Conservation (phyloP, 805 yeast species). For the Groenewaldozyma salmanticensis region DNA sequence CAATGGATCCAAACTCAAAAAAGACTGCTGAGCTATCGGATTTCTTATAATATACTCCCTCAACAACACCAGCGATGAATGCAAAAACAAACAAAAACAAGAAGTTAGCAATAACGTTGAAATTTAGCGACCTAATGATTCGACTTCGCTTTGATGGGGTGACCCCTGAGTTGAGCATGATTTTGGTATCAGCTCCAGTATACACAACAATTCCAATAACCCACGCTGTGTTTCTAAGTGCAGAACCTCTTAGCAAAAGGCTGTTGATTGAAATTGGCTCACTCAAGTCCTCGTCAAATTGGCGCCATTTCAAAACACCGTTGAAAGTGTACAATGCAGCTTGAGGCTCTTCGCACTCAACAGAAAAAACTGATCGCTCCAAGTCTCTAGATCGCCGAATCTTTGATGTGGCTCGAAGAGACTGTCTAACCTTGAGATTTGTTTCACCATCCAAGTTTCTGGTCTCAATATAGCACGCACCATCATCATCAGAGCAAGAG, state of each 20-base stretch:
- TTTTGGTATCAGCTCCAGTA: constrained; percentile 68
- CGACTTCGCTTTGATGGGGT: constrained; percentile 67
- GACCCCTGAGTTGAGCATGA: constrained; percentile 67
- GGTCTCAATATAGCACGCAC: constrained; percentile 60
- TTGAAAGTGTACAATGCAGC: constrained; percentile 53
- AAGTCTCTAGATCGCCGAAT: constrained; percentile 51
- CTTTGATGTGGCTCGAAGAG: constrained; percentile 44
- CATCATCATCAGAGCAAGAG: constrained; percentile 61
- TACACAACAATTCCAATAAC: constrained; percentile 63
- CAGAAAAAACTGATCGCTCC: constrained; percentile 45
- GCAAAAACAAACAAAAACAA: constrained; percentile 51
- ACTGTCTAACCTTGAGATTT: constrained; percentile 50
- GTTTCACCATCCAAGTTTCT: constrained; percentile 71
- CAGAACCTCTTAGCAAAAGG: constrained; percentile 60
- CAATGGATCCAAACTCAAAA: constrained; percentile 56
- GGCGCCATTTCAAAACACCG: constrained; percentile 48
- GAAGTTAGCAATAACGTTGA: constrained; percentile 58
- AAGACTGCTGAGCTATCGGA: constrained; percentile 36
- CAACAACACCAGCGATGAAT: constrained; percentile 58
- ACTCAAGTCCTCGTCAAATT: constrained; percentile 23
- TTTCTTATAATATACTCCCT: constrained; percentile 51
- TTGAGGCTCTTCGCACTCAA: constrained; percentile 69
- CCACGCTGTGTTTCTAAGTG: constrained; percentile 69
- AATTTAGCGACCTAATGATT: constrained; percentile 55
- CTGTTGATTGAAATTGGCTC: constrained; percentile 59